Conservation (phyloP, 2,329 filamentous ascomycete genomes). For the Paracorniculantispora psalliotae region DNA sequence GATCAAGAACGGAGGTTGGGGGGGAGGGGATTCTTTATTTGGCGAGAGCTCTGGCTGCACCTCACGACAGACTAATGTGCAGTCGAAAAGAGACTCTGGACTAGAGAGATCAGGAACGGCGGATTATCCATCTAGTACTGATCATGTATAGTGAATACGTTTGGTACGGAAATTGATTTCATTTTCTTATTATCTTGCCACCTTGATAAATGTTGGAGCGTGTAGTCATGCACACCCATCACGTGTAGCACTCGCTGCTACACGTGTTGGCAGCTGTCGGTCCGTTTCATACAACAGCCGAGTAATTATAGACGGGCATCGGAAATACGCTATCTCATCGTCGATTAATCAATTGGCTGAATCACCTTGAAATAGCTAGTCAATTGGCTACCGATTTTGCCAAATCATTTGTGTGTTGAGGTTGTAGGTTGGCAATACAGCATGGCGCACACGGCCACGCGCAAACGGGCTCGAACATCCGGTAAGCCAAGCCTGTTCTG, state of each 20-base stretch:
- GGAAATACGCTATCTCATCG: too few species aligned
- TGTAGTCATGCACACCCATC: neutral
- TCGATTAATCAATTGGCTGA: too few species aligned
- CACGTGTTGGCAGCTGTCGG: neutral
- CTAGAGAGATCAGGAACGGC: neutral
- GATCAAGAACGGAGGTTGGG: slow-evolving; percentile 3
- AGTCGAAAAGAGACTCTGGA: neutral
- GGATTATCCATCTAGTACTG: neutral
- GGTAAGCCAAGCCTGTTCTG: too few species aligned
- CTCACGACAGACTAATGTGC: slow-evolving; percentile 5
- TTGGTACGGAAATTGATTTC: neutral
- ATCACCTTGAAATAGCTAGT: too few species aligned
- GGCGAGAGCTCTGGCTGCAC: neutral
- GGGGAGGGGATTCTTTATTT: neutral
- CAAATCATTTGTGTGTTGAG: too few species aligned
- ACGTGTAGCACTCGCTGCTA: neutral
- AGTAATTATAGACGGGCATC: too few species aligned
- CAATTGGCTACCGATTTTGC: too few species aligned
- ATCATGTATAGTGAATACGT: slow-evolving; percentile 2
- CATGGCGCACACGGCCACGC: slow-evolving; percentile 9
- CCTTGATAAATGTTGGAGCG: neutral
- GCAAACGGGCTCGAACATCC: slow-evolving; percentile 8
- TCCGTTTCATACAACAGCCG: neutral
- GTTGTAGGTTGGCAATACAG: too few species aligned
- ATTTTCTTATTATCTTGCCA: neutral